Evolutionary conservation across 441 rosid species (phyloP), one percentile per base, ranked within the genome.

Genomic region (Populus tomentosa): DNA sequence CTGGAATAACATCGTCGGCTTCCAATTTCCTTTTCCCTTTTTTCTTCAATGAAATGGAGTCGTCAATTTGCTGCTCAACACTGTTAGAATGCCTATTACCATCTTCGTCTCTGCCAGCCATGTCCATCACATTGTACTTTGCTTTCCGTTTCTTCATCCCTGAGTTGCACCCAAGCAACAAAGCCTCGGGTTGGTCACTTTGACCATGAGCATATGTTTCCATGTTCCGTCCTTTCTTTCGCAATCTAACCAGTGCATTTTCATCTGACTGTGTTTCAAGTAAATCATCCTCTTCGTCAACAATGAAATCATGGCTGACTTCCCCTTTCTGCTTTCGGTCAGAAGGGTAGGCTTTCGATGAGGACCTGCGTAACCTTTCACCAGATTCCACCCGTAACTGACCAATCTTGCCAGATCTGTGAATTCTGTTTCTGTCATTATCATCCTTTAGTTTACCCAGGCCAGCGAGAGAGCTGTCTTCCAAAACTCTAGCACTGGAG

Each of bases 21-120:
- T 91, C 96, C 79, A 84, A 38, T 84, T 90, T 96, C 86, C 83
- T 88, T 84, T 91, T 92, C 33, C 91, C 95, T 74, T 88, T 92
- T 83, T 85, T 92, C 88, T 89, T 94, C 83, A 81, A 75, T 75
- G 84, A 75, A 85, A 77, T 36, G 69, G 87, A 73, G 64, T 86
- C 91, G 78, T 88, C 87, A 75, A 81, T 68, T 70, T 88, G 90
- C 82, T 72, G 87, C 80, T 82, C 85, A 81, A 75, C 28, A 62
- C 6, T 75, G 71, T 79, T 84, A 38, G 86, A 79, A 81, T 75
- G 88, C 84, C 80, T 75, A 69, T 84, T 80, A 79, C 81, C 82
- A 80, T 82, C 85, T 61, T 86, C 92, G 75, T 84, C 86, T 75
- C 82, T 86, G 75, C 82, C 83, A 77, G 86, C 91, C 75, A 78